Conservation (phyloP, 495 filamentous ascomycete genomes). For the Xanthoparmelia taractica region DNA sequence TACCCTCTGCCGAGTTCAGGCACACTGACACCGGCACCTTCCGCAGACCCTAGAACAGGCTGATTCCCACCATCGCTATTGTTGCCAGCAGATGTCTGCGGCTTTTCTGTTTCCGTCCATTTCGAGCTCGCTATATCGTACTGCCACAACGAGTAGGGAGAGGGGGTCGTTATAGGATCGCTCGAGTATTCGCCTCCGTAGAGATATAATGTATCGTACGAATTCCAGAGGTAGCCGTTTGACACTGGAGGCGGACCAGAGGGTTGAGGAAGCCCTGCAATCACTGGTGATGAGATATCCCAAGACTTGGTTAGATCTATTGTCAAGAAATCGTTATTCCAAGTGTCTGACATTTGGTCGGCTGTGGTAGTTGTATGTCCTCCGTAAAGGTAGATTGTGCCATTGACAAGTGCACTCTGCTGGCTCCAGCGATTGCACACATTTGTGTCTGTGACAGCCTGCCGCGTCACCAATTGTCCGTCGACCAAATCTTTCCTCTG, state of each 20-base stretch:
- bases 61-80: slow-evolving; percentile 45
- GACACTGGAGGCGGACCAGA: slow-evolving; percentile 62
- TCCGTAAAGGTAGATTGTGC: slow-evolving; percentile 69
- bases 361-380: slow-evolving; percentile 48
- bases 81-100: slow-evolving; percentile 49
- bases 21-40: slow-evolving; percentile 63
- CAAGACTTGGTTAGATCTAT: slow-evolving; percentile 60
- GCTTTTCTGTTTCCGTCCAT: slow-evolving; percentile 54
- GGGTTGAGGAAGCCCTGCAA: slow-evolving; percentile 54
- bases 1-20: slow-evolving; percentile 59
- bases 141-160: slow-evolving; percentile 54
- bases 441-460: slow-evolving; percentile 40
- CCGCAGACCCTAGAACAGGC: slow-evolving; percentile 54
- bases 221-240: slow-evolving; percentile 65
- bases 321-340: slow-evolving; percentile 65
- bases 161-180: slow-evolving; percentile 43
- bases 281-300: slow-evolving; percentile 54
- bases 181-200: slow-evolving; percentile 68
- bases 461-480: slow-evolving; percentile 9
- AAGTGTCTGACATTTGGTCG: slow-evolving; percentile 50
- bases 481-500: slow-evolving; percentile 4
- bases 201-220: slow-evolving; percentile 55
- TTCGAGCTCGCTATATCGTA: slow-evolving; percentile 50
- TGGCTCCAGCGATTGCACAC: slow-evolving; percentile 62
- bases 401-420: slow-evolving; percentile 62